Percentiles rank a stretch among this genome's conserved stretches.
Conservation (phyloP, 768 basidiomycete genomes). For the Pisolithus sp. region DNA sequence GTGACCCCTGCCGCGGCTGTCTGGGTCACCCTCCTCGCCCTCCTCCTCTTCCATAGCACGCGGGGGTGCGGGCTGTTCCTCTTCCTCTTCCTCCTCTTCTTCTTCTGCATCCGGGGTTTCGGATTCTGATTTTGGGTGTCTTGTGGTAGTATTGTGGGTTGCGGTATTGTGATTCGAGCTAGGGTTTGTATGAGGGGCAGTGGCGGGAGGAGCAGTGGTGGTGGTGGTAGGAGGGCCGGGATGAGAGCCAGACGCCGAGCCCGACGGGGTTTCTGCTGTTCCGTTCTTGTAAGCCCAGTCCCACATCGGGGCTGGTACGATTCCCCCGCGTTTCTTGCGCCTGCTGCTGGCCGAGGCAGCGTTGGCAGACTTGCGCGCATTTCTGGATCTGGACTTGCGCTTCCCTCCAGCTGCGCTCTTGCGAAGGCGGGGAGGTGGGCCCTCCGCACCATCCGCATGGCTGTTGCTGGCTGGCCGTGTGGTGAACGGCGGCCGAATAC, state of each 20-base stretch:
- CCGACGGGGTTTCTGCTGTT: constrained; percentile 3
- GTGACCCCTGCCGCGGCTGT: constrained; percentile 12
- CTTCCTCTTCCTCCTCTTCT: constrained; percentile 38
- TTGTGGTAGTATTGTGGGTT: constrained; percentile 4
- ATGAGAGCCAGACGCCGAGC: background rate
- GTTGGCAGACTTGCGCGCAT: constrained; percentile 3
- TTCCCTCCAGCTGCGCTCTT: constrained; percentile 2
- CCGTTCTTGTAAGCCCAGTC: constrained; percentile 64
- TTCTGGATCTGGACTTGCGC: constrained; percentile 9
- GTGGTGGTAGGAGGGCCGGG: constrained; percentile 1
- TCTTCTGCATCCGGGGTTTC: constrained; percentile 29
- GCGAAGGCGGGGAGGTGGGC: constrained; percentile 12
- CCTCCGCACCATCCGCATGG: constrained; percentile 11
- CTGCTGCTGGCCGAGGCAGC: constrained; percentile 21
- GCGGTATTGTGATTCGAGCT: background rate
- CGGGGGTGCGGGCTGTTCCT: constrained; percentile 40
- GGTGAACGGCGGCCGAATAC: constrained; percentile 15
- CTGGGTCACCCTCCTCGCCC: constrained; percentile 42
- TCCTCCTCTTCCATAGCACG: constrained; percentile 62
- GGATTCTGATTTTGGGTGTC: background rate
- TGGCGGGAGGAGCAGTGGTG: constrained; percentile 5
- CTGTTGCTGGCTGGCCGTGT: constrained; percentile 18
- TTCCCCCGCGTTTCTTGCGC: constrained; percentile 53
- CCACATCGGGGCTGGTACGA: constrained; percentile 82
- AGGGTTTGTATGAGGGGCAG: background rate